These are phyloP conservation scores for Aspergillus puulaauensis DNA, from an alignment of 2,329 filamentous ascomycete species.

Conservation along the genomic window DNA sequence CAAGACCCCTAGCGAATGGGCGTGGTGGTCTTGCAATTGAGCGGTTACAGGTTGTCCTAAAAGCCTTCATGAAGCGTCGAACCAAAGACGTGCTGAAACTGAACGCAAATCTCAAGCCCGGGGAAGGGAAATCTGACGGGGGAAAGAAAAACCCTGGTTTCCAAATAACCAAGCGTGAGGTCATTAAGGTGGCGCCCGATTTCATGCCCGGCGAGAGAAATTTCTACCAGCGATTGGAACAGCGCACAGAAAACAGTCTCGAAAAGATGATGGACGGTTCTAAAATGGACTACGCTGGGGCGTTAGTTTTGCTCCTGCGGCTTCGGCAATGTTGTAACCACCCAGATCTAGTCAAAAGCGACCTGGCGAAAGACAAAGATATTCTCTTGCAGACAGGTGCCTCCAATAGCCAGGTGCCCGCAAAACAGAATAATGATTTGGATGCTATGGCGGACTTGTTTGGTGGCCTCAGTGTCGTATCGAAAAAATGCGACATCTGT, in stretches of 20 bases:
- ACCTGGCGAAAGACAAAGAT: conserved; percentile 84
- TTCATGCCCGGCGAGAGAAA: conserved; percentile 77
- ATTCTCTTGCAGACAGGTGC: conserved; percentile 66
- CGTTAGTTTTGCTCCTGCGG: conserved; percentile 85
- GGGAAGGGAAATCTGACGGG: conserved; percentile 57
- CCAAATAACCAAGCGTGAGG: conserved; percentile 86
- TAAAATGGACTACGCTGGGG: conserved; percentile 86
- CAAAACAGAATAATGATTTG: conserved; percentile 62
- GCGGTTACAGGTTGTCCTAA: conserved; percentile 78
- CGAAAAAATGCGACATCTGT: conserved; percentile 81
- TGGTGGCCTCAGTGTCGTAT: conserved; percentile 74
- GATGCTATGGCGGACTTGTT: conserved; percentile 85
- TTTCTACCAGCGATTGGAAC: conserved; percentile 83
- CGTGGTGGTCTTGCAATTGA: conserved; percentile 86
- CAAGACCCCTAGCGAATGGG: conserved; percentile 82
- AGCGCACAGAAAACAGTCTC: conserved; percentile 80
- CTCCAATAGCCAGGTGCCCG: conserved; percentile 49
- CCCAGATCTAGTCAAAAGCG: conserved; percentile 79
- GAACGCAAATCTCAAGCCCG: conserved; percentile 76
- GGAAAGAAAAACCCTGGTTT: conserved; percentile 61
- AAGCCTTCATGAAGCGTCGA: conserved; percentile 97
- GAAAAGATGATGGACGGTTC: conserved; percentile 82
- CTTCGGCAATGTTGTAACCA: conserved; percentile 95
- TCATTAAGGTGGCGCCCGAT: conserved; percentile 74
- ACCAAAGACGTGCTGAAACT: conserved; percentile 96